Percentiles rank a stretch among this genome's conserved stretches.
phyloP scores from a whole-genome alignment of 2,329 filamentous ascomycete species.

The Corinectria fuckeliana region DNA sequence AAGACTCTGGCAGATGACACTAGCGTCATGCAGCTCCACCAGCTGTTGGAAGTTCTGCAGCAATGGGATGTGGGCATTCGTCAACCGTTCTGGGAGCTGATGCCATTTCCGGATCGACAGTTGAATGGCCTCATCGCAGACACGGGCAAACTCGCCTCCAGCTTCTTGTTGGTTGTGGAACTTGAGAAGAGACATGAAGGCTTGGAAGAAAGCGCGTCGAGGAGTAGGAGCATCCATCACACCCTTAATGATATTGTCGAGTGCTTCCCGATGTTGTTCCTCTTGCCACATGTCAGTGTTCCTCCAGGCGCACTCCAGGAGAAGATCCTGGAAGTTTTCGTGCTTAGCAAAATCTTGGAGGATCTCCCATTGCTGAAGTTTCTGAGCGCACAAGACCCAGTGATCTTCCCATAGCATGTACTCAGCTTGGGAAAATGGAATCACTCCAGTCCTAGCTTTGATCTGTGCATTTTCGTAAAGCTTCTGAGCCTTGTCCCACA shows the following conservation, averaged over 20 bases:
- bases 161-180: conserved; percentile 88
- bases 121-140: conserved; percentile 97
- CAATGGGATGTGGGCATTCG: conserved; percentile 92
- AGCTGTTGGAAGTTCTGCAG: conserved; percentile 98
- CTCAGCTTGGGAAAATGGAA: conserved; percentile 94
- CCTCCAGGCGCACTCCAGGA: conserved; percentile 94
- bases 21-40: conserved; percentile 96
- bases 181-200: conserved; percentile 96
- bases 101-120: conserved; percentile 98
- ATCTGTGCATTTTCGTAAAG: conserved; percentile 97
- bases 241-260: conserved; percentile 93
- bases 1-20: conserved; percentile 92
- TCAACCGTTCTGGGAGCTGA: conserved; percentile 91
- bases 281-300: conserved; percentile 95
- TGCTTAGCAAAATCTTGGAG: conserved; percentile 97
- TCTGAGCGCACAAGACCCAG: conserved; percentile 97
- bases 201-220: conserved; percentile 93
- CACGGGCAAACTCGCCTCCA: conserved; percentile 79
- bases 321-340: conserved; percentile 96
- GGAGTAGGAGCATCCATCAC: conserved; percentile 98
- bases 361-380: conserved; percentile 99
- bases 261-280: conserved; percentile 82
- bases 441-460: conserved; percentile 93
- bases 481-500: conserved; percentile 99
- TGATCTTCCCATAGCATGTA: conserved; percentile 99